These are phyloP conservation scores for Dichomitus squalens DNA, from an alignment of 1,284 basidiomycete genomes.

Conservation along the genomic window DNA sequence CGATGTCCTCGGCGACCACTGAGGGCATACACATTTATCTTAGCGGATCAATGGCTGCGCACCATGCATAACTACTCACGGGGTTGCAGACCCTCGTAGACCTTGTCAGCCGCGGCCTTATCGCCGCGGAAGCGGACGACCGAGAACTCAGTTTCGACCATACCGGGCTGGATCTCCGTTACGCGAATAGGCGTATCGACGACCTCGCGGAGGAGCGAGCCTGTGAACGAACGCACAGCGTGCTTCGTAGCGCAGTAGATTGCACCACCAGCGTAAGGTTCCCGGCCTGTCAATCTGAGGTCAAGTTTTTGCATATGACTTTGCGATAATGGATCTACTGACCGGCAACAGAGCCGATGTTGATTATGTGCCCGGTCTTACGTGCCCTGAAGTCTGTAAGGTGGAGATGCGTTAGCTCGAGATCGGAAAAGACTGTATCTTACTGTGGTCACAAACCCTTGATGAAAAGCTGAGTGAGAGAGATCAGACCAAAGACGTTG, in stretches of 20 bases:
- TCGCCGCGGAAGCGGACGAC: slow-evolving; percentile 88
- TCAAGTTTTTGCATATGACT: background rate
- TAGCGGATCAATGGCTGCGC: background rate
- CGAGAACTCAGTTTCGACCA: slow-evolving; percentile 95
- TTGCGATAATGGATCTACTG: background rate
- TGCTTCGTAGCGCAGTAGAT: slow-evolving; percentile 87
- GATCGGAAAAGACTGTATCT: background rate
- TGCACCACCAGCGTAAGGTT: slow-evolving; percentile 88
- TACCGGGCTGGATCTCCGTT: slow-evolving; percentile 89
- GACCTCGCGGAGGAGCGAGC: slow-evolving; percentile 81
- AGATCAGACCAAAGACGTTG: slow-evolving; percentile 90
- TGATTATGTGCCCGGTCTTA: slow-evolving; percentile 91
- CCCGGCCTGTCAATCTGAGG: slow-evolving; percentile 62
- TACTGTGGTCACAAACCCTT: slow-evolving; percentile 46
- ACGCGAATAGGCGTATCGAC: slow-evolving; percentile 93
- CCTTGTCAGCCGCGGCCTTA: slow-evolving; percentile 76
- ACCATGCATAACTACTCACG: slow-evolving; percentile 45
- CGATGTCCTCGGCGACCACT: slow-evolving; percentile 85
- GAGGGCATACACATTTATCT: slow-evolving; percentile 3
- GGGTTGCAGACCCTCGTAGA: slow-evolving; percentile 87
- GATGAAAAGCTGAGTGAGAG: slow-evolving; percentile 79
- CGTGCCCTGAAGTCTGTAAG: slow-evolving; percentile 84
- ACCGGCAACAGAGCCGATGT: slow-evolving; percentile 93
- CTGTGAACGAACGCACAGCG: slow-evolving; percentile 89
- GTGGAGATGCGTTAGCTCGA: background rate